phyloP scores from a whole-genome alignment of 495 filamentous ascomycete species.

The Podospora fimiseda region DNA sequence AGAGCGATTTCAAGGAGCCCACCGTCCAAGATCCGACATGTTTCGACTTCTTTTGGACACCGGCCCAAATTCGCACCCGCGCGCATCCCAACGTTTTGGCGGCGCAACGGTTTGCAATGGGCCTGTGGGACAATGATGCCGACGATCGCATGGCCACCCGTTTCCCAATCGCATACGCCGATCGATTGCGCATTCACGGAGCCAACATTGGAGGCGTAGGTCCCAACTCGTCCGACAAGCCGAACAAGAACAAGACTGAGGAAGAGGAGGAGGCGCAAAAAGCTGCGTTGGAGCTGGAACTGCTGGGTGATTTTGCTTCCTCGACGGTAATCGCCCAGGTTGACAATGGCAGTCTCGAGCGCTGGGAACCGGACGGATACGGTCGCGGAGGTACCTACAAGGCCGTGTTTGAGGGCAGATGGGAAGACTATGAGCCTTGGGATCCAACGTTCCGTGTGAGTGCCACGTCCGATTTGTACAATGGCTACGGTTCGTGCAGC shows the following conservation, averaged over 20 bases:
- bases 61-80: constrained; percentile 70
- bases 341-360: constrained; percentile 79
- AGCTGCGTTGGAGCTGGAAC: constrained; percentile 35
- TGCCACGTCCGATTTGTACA: constrained; percentile 74
- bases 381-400: constrained; percentile 64
- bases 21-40: constrained; percentile 61
- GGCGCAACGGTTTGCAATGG: constrained; percentile 74
- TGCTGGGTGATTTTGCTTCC: constrained; percentile 40
- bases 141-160: constrained; percentile 52
- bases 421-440: constrained; percentile 85
- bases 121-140: constrained; percentile 69
- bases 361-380: constrained; percentile 86
- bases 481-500: constrained; percentile 76
- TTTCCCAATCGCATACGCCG: constrained; percentile 73
- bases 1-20: constrained; percentile 46
- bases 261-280: constrained; percentile 17
- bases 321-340: constrained; percentile 60
- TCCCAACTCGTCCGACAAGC: constrained; percentile 18
- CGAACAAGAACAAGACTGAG: constrained; percentile 24
- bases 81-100: constrained; percentile 67
- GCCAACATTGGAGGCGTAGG: constrained; percentile 33
- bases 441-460: constrained; percentile 67
- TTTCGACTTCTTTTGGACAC: constrained; percentile 91
- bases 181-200: constrained; percentile 71
- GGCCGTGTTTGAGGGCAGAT: constrained; percentile 67